phyloP scores from a whole-genome alignment of 768 basidiomycete species.

The Russula vinacea region DNA sequence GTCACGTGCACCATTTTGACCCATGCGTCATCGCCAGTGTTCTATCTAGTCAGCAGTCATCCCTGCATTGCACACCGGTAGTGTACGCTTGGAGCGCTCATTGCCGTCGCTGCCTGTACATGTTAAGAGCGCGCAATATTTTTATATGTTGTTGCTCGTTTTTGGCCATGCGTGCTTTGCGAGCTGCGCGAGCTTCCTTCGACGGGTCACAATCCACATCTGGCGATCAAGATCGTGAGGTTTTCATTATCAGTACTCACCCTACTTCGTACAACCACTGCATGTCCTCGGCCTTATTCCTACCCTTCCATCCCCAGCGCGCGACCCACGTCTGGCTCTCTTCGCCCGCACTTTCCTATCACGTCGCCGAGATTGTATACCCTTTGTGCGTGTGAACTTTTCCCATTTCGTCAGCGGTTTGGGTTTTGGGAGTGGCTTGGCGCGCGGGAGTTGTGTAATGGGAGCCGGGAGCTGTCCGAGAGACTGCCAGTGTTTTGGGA shows the following conservation, averaged over 20 bases:
- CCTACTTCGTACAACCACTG: slow-evolving; percentile 84
- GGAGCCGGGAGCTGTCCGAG: slow-evolving; percentile 78
- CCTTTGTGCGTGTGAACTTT: slow-evolving; percentile 89
- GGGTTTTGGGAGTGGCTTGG: slow-evolving; percentile 90
- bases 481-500: slow-evolving; percentile 69
- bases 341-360: slow-evolving; percentile 89
- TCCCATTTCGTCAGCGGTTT: slow-evolving; percentile 97
- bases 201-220: slow-evolving; percentile 80
- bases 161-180: slow-evolving; percentile 78
- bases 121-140: slow-evolving; percentile 63
- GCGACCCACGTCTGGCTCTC: slow-evolving; percentile 93
- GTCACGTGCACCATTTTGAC: too few relatives aligned
- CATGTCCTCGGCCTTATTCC: slow-evolving; percentile 81
- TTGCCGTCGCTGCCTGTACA: slow-evolving; percentile 26
- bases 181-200: slow-evolving; percentile 68
- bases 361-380: slow-evolving; percentile 74
- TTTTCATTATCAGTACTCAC: background rate
- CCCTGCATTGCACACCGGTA: too few relatives aligned
- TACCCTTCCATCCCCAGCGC: slow-evolving; percentile 85
- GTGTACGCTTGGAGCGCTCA: slow-evolving; percentile 28
- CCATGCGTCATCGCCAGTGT: too few relatives aligned
- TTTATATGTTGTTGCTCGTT: slow-evolving; percentile 75
- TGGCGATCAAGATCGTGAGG: slow-evolving; percentile 33
- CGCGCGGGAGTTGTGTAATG: slow-evolving; percentile 73
- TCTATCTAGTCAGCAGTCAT: too few relatives aligned